Percentiles rank a stretch among this genome's conserved stretches.
These are phyloP conservation scores for Aspergillus oerlinghausenensis DNA, from an alignment of 2,329 filamentous ascomycete genomes.

Conservation along the genomic window DNA sequence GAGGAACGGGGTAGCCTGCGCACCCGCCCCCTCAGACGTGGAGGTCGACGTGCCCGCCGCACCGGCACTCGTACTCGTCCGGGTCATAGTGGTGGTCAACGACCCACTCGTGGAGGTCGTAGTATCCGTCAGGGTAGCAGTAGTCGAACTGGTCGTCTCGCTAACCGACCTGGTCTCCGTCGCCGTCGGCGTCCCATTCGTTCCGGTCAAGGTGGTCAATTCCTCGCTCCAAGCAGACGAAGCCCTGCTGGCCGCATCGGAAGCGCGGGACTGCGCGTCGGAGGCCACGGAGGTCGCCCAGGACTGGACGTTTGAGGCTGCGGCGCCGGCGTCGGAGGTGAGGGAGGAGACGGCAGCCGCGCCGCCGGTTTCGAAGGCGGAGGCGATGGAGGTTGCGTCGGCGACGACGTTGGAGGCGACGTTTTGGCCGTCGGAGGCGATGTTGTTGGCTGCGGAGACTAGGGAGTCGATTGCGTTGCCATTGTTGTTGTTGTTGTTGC, in stretches of 20 bases:
- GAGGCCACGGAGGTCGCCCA: constrained; percentile 9
- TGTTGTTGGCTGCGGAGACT: constrained; percentile 12
- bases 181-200: constrained; percentile 14
- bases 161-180: constrained; percentile 3
- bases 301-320: constrained; percentile 9
- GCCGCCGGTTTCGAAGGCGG: constrained; percentile 13
- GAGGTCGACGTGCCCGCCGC: constrained; percentile 3
- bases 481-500: background rate
- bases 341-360: constrained; percentile 12
- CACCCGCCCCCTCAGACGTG: constrained; percentile 13
- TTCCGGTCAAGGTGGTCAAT: constrained; percentile 17
- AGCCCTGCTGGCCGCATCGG: constrained; percentile 11
- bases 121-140: constrained; percentile 2
- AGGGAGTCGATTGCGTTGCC: constrained; percentile 9
- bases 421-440: constrained; percentile 12
- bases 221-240: constrained; percentile 3
- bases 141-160: background rate
- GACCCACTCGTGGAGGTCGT: background rate
- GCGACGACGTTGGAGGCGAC: constrained; percentile 11
- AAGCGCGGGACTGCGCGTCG: constrained; percentile 7
- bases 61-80: constrained; percentile 1
- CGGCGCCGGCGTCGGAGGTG: constrained; percentile 12
- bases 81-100: background rate
- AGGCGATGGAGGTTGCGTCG: constrained; percentile 15
- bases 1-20: constrained; percentile 19